Conservation (phyloP, 2,329 filamentous ascomycete species). For the Rutstroemia sp. region DNA sequence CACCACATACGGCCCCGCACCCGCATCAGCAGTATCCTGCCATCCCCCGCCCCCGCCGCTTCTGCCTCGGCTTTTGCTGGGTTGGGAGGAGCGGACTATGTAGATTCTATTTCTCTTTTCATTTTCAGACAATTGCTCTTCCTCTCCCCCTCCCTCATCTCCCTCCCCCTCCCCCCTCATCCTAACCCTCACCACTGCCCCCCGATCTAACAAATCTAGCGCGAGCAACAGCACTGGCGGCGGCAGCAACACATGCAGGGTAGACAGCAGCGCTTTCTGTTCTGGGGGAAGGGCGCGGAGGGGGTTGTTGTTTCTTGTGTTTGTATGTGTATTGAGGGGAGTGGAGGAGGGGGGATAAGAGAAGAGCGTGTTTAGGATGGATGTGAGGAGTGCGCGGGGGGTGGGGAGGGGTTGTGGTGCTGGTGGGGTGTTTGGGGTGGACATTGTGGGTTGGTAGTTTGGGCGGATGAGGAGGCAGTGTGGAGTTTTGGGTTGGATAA, state of each 20-base stretch:
- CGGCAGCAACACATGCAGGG: constrained; percentile 73
- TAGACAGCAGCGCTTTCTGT: constrained; percentile 39
- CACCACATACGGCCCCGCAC: constrained; percentile 54
- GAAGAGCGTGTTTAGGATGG: constrained; percentile 22
- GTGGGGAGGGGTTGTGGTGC: constrained; percentile 16
- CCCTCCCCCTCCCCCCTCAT: constrained; percentile 15
- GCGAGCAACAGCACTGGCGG: constrained; percentile 67
- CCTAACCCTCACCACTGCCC: constrained; percentile 53
- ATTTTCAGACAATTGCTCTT: too few species aligned
- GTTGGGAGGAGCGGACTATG: constrained; percentile 24
- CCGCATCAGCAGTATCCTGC: constrained; percentile 15
- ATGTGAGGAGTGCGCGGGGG: constrained; percentile 24
- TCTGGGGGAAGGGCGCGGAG: constrained; percentile 16
- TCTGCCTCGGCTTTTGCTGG: constrained; percentile 18
- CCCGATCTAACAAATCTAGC: constrained; percentile 77
- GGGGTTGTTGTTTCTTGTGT: constrained; percentile 11
- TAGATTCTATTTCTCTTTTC: constrained; percentile 9
- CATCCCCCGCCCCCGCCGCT: background rate
- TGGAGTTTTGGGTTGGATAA: too few species aligned
- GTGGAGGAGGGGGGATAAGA: background rate
- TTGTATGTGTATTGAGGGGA: background rate
- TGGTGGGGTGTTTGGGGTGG: background rate
- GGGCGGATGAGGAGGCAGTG: background rate
- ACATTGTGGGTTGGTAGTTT: background rate
- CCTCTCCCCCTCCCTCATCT: constrained; percentile 5